Conservation (phyloP, 2,329 filamentous ascomycete species). For the Colletotrichum higginsianum region DNA sequence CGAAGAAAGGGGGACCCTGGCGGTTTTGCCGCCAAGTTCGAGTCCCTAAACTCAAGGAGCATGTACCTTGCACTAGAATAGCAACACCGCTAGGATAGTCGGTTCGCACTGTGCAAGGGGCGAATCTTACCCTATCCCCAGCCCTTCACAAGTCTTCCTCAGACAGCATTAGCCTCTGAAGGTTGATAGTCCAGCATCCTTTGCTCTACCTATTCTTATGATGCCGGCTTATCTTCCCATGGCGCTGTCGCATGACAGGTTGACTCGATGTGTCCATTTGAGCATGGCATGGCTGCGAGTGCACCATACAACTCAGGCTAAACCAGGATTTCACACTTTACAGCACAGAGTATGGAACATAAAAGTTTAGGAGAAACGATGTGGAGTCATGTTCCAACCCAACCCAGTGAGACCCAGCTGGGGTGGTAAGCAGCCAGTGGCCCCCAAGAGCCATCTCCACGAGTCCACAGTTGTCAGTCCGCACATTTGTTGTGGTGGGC, state of each 20-base stretch:
- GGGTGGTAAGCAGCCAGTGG: not conserved
- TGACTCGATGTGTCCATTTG: not conserved
- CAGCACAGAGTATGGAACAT: too few species aligned
- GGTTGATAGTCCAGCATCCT: not conserved
- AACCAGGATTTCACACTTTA: slow-evolving; percentile 9
- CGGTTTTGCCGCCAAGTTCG: slow-evolving; percentile 16
- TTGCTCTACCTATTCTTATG: not conserved
- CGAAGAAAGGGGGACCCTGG: slow-evolving; percentile 33
- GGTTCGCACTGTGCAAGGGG: slow-evolving; percentile 5
- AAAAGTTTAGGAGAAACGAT: slow-evolving; percentile 6
- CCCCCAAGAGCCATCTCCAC: not conserved
- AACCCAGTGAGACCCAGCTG: slow-evolving; percentile 1
- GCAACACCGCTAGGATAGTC: not conserved
- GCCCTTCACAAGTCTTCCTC: not conserved
- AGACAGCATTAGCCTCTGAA: not conserved
- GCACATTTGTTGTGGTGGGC: slow-evolving; percentile 21
- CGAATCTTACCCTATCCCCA: not conserved
- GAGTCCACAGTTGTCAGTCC: slow-evolving; percentile 25
- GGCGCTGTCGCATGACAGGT: not conserved
- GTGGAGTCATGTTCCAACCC: slow-evolving; percentile 22
- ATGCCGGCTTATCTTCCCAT: not conserved
- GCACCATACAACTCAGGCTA: slow-evolving; percentile 18
- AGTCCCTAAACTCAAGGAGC: slow-evolving; percentile 20
- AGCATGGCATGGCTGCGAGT: not conserved
- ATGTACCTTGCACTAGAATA: slow-evolving; percentile 25